phyloP scores from a whole-genome alignment of 805 yeast genomes.

The Candida koratica region DNA sequence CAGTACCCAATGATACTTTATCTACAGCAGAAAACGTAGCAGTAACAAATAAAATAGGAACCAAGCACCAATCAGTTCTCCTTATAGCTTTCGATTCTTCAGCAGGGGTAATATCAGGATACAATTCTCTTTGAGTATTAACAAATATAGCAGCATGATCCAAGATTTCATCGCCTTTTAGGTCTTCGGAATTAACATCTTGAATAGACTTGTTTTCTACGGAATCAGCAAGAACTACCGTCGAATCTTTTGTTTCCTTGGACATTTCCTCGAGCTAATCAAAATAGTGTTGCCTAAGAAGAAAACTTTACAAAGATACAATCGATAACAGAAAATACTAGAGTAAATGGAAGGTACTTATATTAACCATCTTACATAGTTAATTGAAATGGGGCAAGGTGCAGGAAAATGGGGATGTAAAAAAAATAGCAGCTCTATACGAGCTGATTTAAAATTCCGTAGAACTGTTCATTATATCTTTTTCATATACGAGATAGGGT shows the following conservation, averaged over 20 bases:
- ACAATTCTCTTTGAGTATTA: slow-evolving; percentile 12
- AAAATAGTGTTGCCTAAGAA: background rate
- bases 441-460: background rate
- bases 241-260: background rate
- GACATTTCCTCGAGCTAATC: no score
- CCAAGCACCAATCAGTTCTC: slow-evolving; percentile 15
- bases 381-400: no score
- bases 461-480: no score
- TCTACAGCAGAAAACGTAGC: slow-evolving; percentile 20
- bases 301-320: no score
- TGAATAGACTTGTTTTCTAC: background rate
- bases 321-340: no score
- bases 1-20: slow-evolving; percentile 18
- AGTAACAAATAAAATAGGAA: slow-evolving; percentile 17
- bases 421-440: slow-evolving; percentile 2
- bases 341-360: no score
- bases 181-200: slow-evolving; percentile 1
- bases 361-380: no score
- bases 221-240: background rate
- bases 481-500: no score
- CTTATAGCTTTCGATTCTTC: slow-evolving; percentile 14
- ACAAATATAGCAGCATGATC: slow-evolving; percentile 17
- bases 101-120: slow-evolving; percentile 15
- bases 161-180: background rate
- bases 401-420: slow-evolving; percentile 1